These are phyloP conservation scores for Fistulifera solaris DNA, from an alignment of 108 stramenopile species.

Conservation along the genomic window DNA sequence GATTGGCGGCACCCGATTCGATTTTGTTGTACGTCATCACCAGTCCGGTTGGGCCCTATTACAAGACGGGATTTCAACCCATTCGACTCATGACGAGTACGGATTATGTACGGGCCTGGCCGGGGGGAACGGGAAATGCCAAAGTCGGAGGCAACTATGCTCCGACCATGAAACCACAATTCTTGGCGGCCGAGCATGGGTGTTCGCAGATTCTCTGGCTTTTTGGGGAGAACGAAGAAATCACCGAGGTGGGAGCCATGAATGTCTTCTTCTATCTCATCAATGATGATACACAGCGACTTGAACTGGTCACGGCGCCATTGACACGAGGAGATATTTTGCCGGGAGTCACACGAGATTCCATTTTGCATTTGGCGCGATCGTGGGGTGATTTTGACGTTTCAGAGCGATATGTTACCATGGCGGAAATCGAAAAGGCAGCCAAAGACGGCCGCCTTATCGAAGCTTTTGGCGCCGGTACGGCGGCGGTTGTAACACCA, in stretches of 20 bases:
- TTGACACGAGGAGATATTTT: slow-evolving; percentile 78
- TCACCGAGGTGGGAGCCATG: slow-evolving; percentile 96
- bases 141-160: slow-evolving; percentile 99
- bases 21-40: slow-evolving; percentile 91
- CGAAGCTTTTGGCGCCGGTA: slow-evolving; percentile 95
- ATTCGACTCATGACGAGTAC: slow-evolving; percentile 85
- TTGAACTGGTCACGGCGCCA: slow-evolving; percentile 67
- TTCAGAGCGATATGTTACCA: slow-evolving; percentile 63
- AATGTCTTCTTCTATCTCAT: slow-evolving; percentile 95
- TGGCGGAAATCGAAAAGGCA: slow-evolving; percentile 71
- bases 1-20: slow-evolving; percentile 93
- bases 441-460: slow-evolving; percentile 40
- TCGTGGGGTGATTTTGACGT: slow-evolving; percentile 82
- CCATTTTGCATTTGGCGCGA: slow-evolving; percentile 85
- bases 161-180: slow-evolving; percentile 93
- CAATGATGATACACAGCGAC: slow-evolving; percentile 21
- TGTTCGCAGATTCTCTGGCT: slow-evolving; percentile 93
- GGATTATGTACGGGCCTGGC: slow-evolving; percentile 95
- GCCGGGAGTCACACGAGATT: slow-evolving; percentile 94
- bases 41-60: slow-evolving; percentile 96
- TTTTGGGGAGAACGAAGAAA: slow-evolving; percentile 85
- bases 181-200: slow-evolving; percentile 90
- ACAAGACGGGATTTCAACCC: slow-evolving; percentile 93
- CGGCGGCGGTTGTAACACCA: slow-evolving; percentile 96
- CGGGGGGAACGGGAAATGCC: slow-evolving; percentile 89